Evolutionary conservation across 805 yeast species (phyloP).

Genomic region (Candida sakaeoensis): DNA sequence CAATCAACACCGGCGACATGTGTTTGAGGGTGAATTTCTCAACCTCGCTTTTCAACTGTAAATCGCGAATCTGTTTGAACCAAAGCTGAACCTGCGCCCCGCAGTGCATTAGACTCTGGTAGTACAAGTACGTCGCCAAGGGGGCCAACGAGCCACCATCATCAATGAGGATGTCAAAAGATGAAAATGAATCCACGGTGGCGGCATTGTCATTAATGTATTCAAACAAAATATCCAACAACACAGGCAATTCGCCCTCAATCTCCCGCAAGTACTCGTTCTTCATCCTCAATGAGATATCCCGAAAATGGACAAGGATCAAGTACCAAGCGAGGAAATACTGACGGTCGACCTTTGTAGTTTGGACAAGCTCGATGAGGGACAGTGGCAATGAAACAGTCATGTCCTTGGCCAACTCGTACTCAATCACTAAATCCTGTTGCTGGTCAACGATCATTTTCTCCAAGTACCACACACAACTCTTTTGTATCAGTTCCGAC

Average conservation of each 20-base stretch:
- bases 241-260: slow-evolving; percentile 43
- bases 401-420: slow-evolving; percentile 43
- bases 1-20: slow-evolving; percentile 63
- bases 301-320: slow-evolving; percentile 56
- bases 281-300: slow-evolving; percentile 62
- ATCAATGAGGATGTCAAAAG: too few species aligned
- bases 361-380: neutral
- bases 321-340: slow-evolving; percentile 71
- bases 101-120: slow-evolving; percentile 43
- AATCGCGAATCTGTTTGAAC: slow-evolving; percentile 68
- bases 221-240: slow-evolving; percentile 54
- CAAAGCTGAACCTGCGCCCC: slow-evolving; percentile 63
- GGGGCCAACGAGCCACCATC: too few species aligned
- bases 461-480: slow-evolving; percentile 38
- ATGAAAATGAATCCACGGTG: too few species aligned
- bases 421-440: slow-evolving; percentile 59
- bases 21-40: slow-evolving; percentile 59
- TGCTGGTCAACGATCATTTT: slow-evolving; percentile 44
- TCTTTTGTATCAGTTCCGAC: slow-evolving; percentile 35
- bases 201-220: slow-evolving; percentile 42
- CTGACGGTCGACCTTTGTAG: slow-evolving; percentile 20
- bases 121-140: slow-evolving; percentile 47
- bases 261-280: slow-evolving; percentile 58
- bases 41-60: slow-evolving; percentile 54
- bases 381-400: slow-evolving; percentile 4